Evolutionary conservation across 2,329 filamentous ascomycete species (phyloP).

Genomic region (Pseudogymnoascus sp.): DNA sequence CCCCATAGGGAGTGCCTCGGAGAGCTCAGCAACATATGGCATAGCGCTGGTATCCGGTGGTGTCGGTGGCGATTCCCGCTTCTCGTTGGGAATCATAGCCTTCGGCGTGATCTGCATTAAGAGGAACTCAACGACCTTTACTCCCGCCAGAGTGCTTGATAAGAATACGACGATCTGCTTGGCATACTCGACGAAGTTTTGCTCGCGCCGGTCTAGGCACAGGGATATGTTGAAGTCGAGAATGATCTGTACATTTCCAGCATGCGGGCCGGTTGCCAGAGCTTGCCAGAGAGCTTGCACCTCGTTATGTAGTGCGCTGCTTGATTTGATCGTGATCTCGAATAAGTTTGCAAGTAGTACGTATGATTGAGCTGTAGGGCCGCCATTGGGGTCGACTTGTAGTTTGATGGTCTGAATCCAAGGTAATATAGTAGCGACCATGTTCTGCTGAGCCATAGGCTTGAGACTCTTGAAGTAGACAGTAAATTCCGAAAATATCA

Average conservation of each 20-base stretch:
- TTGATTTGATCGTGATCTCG: constrained; percentile 91
- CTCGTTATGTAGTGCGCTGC: constrained; percentile 83
- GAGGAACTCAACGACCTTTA: constrained; percentile 90
- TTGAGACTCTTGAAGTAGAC: constrained; percentile 84
- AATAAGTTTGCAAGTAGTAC: constrained; percentile 91
- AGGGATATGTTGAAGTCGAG: constrained; percentile 94
- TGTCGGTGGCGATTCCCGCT: constrained; percentile 57
- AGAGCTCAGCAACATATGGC: constrained; percentile 84
- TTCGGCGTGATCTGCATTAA: constrained; percentile 86
- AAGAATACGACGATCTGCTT: constrained; percentile 98
- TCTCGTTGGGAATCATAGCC: constrained; percentile 92
- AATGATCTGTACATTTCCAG: constrained; percentile 87
- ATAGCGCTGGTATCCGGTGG: constrained; percentile 67
- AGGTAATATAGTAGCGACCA: constrained; percentile 87
- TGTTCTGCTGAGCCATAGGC: constrained; percentile 78
- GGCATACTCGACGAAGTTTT: constrained; percentile 96
- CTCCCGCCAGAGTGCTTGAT: constrained; percentile 74
- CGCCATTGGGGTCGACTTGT: constrained; percentile 83
- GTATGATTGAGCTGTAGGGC: constrained; percentile 84
- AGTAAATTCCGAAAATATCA: constrained; percentile 93
- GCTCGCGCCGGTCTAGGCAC: constrained; percentile 86
- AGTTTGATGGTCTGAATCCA: constrained; percentile 96
- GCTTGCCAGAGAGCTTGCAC: constrained; percentile 98
- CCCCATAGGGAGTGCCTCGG: constrained; percentile 70
- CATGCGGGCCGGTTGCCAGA: constrained; percentile 83